Conservation (phyloP, 352 stramenopile genomes). For the Phytopythium helicoides region DNA sequence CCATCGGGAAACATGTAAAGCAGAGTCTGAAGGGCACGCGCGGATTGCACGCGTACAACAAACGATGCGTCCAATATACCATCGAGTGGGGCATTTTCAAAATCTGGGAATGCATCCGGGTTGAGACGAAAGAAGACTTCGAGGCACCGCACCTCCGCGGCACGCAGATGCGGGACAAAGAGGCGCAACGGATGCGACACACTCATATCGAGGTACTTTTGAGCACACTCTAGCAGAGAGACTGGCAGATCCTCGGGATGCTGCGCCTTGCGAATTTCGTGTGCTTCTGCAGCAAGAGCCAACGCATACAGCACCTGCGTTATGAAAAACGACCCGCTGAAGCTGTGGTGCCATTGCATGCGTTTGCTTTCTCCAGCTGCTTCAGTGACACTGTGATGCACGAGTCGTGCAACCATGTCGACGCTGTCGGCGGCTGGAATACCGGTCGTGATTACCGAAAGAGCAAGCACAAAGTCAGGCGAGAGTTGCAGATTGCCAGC, state of each 20-base stretch:
- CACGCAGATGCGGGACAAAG: slow-evolving; percentile 26
- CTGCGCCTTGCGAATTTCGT: slow-evolving; percentile 53
- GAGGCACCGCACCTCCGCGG: slow-evolving; percentile 42
- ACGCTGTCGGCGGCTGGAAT: slow-evolving; percentile 56
- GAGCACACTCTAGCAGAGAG: slow-evolving; percentile 39
- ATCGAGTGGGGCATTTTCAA: slow-evolving; percentile 46
- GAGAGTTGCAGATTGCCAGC: slow-evolving; percentile 42
- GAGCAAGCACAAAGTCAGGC: slow-evolving; percentile 63
- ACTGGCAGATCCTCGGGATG: slow-evolving; percentile 52
- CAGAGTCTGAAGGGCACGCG: slow-evolving; percentile 54
- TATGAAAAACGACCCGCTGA: slow-evolving; percentile 40
- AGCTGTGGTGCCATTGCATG: slow-evolving; percentile 20
- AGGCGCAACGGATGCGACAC: slow-evolving; percentile 10
- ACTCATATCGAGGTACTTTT: slow-evolving; percentile 29
- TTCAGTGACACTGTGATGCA: slow-evolving; percentile 54
- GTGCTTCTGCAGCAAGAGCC: slow-evolving; percentile 37
- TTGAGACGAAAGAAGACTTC: slow-evolving; percentile 73
- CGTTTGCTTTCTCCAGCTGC: slow-evolving; percentile 19
- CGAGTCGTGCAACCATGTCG: slow-evolving; percentile 46
- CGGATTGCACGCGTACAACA: slow-evolving; percentile 47
- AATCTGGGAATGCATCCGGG: slow-evolving; percentile 43
- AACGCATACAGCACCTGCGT: slow-evolving; percentile 50
- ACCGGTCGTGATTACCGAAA: slow-evolving; percentile 58
- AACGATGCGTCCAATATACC: slow-evolving; percentile 52
- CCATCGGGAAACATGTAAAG: slow-evolving; percentile 85